A percentile compares a stretch with the other conserved stretches of the same genome.
These are phyloP conservation scores for Aspergillus japonicus DNA, from an alignment of 2,329 filamentous ascomycete species.

Conservation along the genomic window DNA sequence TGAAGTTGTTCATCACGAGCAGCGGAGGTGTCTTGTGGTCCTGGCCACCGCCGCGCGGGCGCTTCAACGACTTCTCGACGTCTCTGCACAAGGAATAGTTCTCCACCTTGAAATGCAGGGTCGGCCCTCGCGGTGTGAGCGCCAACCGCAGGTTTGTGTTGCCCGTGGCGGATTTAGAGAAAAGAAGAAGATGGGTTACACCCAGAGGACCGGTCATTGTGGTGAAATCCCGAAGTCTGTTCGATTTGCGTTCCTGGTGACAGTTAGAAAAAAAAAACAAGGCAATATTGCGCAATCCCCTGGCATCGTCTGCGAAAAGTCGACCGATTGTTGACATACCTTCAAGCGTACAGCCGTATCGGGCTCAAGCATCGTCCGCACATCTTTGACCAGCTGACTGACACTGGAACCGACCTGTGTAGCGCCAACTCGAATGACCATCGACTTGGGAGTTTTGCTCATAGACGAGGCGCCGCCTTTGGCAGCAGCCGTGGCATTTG, in stretches of 20 bases:
- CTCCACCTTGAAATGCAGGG: constrained; percentile 89
- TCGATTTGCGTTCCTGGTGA: constrained; percentile 71
- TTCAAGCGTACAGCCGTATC: constrained; percentile 86
- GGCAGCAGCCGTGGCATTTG: constrained; percentile 51
- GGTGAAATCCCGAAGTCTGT: constrained; percentile 86
- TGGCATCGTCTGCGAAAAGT: background rate
- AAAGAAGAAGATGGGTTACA: constrained; percentile 87
- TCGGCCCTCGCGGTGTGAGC: constrained; percentile 85
- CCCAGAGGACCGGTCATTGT: constrained; percentile 94
- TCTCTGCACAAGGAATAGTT: constrained; percentile 94
- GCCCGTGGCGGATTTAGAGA: constrained; percentile 83
- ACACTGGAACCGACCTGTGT: constrained; percentile 89
- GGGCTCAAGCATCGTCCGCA: constrained; percentile 92
- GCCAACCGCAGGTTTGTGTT: constrained; percentile 91
- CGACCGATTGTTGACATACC: constrained; percentile 34
- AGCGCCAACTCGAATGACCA: constrained; percentile 97
- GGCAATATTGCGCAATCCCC: too few species aligned
- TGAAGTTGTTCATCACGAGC: constrained; percentile 98
- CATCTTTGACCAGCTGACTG: constrained; percentile 86
- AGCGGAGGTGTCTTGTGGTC: constrained; percentile 83
- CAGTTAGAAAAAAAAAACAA: background rate
- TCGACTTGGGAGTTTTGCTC: constrained; percentile 79
- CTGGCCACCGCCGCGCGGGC: constrained; percentile 77
- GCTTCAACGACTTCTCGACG: constrained; percentile 77
- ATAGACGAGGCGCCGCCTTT: constrained; percentile 62